These are phyloP conservation scores for Colletotrichum coccodes DNA, from an alignment of 2,329 filamentous ascomycete species.

Conservation along the genomic window DNA sequence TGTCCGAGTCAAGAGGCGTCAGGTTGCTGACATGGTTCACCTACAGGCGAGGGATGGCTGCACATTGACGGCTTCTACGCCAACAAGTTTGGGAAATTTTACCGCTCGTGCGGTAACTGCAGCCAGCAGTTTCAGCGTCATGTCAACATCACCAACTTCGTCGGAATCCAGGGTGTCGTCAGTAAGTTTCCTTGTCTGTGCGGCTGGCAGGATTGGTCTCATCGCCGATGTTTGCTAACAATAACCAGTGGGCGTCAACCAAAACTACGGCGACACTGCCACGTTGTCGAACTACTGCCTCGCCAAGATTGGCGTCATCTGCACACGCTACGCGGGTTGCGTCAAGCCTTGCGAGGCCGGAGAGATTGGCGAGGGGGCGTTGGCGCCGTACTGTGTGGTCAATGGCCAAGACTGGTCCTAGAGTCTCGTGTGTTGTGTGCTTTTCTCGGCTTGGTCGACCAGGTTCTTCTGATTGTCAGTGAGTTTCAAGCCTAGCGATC, in stretches of 20 bases:
- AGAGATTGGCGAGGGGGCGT: constrained; percentile 7
- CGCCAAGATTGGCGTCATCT: constrained; percentile 16
- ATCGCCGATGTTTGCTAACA: not conserved
- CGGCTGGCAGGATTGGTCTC: not conserved
- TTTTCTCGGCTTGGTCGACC: too few relatives aligned
- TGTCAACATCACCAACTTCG: constrained; percentile 26
- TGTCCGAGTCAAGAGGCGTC: not conserved
- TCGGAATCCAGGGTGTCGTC: constrained; percentile 14
- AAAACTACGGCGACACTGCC: constrained; percentile 47
- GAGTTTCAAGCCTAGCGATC: too few relatives aligned
- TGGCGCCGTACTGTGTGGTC: constrained; percentile 11
- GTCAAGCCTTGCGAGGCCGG: constrained; percentile 18
- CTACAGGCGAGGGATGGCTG: not conserved
- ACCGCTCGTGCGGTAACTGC: constrained; percentile 8
- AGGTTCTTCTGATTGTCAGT: too few relatives aligned
- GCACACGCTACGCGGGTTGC: constrained; percentile 9
- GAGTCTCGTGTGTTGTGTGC: not conserved
- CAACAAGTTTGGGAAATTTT: constrained; percentile 3
- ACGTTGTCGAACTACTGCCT: constrained; percentile 40
- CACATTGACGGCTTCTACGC: constrained; percentile 1
- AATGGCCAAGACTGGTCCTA: constrained; percentile 13
- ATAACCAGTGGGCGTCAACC: constrained; percentile 47
- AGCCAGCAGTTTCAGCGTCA: constrained; percentile 17
- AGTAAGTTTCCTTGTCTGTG: not conserved
- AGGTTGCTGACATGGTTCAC: not conserved